Evolutionary conservation across 768 basidiomycete species (phyloP).

Genomic region (Lepiota venenata): DNA sequence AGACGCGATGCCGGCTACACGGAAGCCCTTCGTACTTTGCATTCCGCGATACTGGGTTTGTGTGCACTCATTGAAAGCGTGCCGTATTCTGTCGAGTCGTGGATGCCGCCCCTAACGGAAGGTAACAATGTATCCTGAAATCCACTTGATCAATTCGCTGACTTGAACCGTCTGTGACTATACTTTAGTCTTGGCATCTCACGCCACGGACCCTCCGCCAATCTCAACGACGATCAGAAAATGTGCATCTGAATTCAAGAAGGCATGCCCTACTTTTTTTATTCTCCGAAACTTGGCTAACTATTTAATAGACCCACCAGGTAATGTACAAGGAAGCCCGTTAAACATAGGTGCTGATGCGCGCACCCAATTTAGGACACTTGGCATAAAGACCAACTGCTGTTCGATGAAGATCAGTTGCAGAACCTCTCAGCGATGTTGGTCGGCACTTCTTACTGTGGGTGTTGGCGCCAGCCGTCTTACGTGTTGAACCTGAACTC

Average conservation of each 20-base stretch:
- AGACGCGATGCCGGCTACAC: conserved; percentile 70
- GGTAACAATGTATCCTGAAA: conserved; percentile 32
- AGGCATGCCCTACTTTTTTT: conserved; percentile 41
- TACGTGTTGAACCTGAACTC: neutral
- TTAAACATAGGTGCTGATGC: neutral
- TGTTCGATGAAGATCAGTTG: conserved; percentile 87
- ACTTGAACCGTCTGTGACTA: neutral
- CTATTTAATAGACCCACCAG: conserved; percentile 53
- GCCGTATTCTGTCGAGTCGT: conserved; percentile 92
- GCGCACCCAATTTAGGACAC: conserved; percentile 56
- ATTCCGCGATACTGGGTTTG: conserved; percentile 87
- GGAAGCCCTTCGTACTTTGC: conserved; percentile 68
- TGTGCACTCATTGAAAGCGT: conserved; percentile 90
- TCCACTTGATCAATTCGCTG: conserved; percentile 8
- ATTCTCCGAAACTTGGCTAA: conserved; percentile 7
- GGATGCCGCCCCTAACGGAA: conserved; percentile 83
- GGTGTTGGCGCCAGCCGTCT: conserved; percentile 23
- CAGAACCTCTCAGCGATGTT: conserved; percentile 86
- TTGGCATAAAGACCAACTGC: conserved; percentile 86
- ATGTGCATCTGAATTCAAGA: conserved; percentile 83
- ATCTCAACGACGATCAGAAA: conserved; percentile 88
- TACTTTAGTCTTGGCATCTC: conserved; percentile 61
- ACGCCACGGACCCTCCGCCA: conserved; percentile 83
- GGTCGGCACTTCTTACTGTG: conserved; percentile 87
- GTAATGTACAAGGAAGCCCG: conserved; percentile 28